Evolutionary conservation across 495 filamentous ascomycete genomes (phyloP).

Genomic region (Penicillium silybi): DNA sequence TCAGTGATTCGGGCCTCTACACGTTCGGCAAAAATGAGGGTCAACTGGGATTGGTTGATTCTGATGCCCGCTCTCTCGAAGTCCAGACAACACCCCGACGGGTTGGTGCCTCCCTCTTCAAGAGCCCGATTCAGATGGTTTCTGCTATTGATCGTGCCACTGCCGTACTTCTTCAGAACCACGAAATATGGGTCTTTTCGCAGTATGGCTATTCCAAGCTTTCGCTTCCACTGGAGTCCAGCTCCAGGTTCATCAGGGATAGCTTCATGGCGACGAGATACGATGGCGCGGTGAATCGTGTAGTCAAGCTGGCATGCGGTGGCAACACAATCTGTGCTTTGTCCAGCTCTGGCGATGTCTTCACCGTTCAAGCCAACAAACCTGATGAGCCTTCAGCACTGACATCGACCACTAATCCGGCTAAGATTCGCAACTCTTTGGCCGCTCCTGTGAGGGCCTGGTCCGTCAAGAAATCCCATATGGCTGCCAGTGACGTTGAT

Average conservation of each 20-base stretch:
- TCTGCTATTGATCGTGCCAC: slow-evolving; percentile 91
- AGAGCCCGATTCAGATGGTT: slow-evolving; percentile 68
- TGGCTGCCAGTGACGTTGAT: slow-evolving; percentile 81
- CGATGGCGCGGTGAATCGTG: slow-evolving; percentile 57
- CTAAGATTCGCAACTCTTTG: slow-evolving; percentile 74
- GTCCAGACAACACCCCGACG: slow-evolving; percentile 76
- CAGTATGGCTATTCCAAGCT: slow-evolving; percentile 90
- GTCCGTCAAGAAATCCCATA: slow-evolving; percentile 72
- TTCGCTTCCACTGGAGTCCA: slow-evolving; percentile 70
- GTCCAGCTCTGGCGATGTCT: slow-evolving; percentile 78
- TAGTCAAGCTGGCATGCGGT: slow-evolving; percentile 72
- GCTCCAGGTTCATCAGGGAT: slow-evolving; percentile 62
- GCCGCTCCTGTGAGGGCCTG: slow-evolving; percentile 75
- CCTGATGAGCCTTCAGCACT: slow-evolving; percentile 53
- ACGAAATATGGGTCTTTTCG: slow-evolving; percentile 87
- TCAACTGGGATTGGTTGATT: slow-evolving; percentile 90
- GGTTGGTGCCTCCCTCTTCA: slow-evolving; percentile 83
- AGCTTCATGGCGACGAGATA: slow-evolving; percentile 66
- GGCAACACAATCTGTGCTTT: slow-evolving; percentile 88
- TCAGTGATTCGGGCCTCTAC: slow-evolving; percentile 76
- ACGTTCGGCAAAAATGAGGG: slow-evolving; percentile 96
- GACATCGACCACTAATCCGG: slow-evolving; percentile 83
- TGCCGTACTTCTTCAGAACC: slow-evolving; percentile 75
- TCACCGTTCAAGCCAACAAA: slow-evolving; percentile 70
- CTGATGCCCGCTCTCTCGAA: slow-evolving; percentile 85